Evolutionary conservation across 2,329 filamentous ascomycete genomes (phyloP), one percentile per base, ranked within the genome.

Genomic region (Cytospora schulzeri): DNA sequence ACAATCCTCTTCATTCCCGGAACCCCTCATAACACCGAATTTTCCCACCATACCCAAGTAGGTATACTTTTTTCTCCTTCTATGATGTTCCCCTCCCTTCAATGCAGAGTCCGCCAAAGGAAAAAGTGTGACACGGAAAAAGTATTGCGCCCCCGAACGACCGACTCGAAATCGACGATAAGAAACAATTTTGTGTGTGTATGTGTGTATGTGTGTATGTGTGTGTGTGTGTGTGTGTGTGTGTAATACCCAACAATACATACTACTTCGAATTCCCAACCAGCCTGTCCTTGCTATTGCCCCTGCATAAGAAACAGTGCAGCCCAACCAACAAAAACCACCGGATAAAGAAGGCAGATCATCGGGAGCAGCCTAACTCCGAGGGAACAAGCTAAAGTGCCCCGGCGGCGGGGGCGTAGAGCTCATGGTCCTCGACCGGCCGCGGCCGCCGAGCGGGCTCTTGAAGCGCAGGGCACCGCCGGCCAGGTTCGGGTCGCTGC

Each of bases 401-500:
- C 78, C 80, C n/a, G 80, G 75, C 12, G 79, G 80, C 7, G 78
- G 77, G 11, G 78, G 77, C 1, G 76, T 75, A 72, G 77, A 79
- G 66, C 80, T 83, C 17, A 80, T 77, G 11, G 81, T 84, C 64
- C 79, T 74, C 4, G 81, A 78, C 14, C 81, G 77, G 22, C 76
- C 73, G 11, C 81, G 77, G 29, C 76, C 74, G 29, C 76, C 74
- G 26, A 70, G 63, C 12, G 70, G 67, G 22, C 66, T 65, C 70
- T 73, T 57, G 63, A 54, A 50, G 68, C 71, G 51, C 59, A 66
- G n/a, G n/a, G n/a, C n/a, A n/a, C n/a, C n/a, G 67, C 60, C 60
- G 58, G 60, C 58, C 51, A 73, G 67, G 62, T 71, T 73, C 6
- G 73, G 68, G 57, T 74, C 72, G 69, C 72, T 74, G 58, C 69